Conservation (phyloP, 306 rosid genomes). For the Vigna nakashimae region DNA sequence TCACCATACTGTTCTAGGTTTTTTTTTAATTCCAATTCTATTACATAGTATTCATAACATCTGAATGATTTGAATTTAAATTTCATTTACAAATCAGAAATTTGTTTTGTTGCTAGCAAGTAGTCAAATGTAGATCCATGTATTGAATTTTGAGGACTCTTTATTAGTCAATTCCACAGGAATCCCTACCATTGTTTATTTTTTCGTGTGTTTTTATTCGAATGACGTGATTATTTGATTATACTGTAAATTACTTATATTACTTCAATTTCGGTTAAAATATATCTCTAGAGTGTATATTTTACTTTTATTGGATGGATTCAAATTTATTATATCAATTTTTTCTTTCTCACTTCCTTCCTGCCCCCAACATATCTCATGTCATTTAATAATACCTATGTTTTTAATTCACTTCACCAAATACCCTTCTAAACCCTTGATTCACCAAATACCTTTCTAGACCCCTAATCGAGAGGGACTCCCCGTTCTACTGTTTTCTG, state of each 20-base stretch:
- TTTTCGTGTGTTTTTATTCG: not conserved
- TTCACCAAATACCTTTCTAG: too few species aligned
- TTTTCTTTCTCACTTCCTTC: too few species aligned
- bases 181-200: not conserved
- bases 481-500: too few species aligned
- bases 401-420: too few species aligned
- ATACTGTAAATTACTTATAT: not conserved
- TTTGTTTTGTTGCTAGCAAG: constrained; percentile 20
- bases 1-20: constrained; percentile 7
- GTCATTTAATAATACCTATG: too few species aligned
- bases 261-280: not conserved
- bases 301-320: too few species aligned
- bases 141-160: constrained; percentile 6
- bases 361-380: too few species aligned
- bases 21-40: constrained; percentile 31
- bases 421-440: too few species aligned
- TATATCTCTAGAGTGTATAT: not conserved
- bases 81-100: constrained; percentile 10
- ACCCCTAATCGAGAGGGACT: too few species aligned
- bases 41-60: constrained; percentile 42
- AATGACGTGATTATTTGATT: not conserved
- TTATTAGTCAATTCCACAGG: not conserved
- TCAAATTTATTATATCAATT: too few species aligned
- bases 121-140: not conserved
- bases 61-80: constrained; percentile 23